Conservation (phyloP, 306 rosid genomes). For the Begonia fuchsioides region DNA sequence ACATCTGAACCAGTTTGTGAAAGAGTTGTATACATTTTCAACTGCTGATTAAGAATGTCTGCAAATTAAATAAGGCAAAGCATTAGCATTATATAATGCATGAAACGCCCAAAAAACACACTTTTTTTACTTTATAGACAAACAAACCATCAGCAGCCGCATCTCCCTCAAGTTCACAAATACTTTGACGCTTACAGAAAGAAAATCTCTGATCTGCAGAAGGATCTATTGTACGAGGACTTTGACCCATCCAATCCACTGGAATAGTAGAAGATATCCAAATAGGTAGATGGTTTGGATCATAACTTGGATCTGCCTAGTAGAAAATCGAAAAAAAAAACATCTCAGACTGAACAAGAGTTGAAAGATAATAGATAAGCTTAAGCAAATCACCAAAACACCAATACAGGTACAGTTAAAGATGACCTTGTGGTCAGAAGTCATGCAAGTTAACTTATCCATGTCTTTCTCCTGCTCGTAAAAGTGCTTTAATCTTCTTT, state of each 20-base stretch:
- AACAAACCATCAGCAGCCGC: slow-evolving; percentile 60
- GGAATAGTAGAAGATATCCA: slow-evolving; percentile 56
- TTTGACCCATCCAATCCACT: slow-evolving; percentile 51
- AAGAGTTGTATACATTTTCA: slow-evolving; percentile 64
- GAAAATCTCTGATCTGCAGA: slow-evolving; percentile 23
- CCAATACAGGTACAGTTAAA: slow-evolving; percentile 2
- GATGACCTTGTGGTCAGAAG: slow-evolving; percentile 20
- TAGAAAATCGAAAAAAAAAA: slow-evolving; percentile 9
- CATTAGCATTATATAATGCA: slow-evolving; percentile 4
- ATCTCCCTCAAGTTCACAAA: slow-evolving; percentile 89
- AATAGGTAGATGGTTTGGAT: slow-evolving; percentile 26
- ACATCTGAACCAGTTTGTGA: slow-evolving; percentile 64
- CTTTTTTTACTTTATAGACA: slow-evolving; percentile 7
- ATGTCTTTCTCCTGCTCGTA: slow-evolving; percentile 18
- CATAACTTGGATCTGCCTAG: slow-evolving; percentile 42
- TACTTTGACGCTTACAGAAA: slow-evolving; percentile 50
- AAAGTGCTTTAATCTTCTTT: slow-evolving; percentile 18
- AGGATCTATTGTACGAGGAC: slow-evolving; percentile 22
- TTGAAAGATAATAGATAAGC: not conserved
- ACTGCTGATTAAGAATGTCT: slow-evolving; percentile 61
- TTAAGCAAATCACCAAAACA: slow-evolving; percentile 3
- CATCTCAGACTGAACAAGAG: not conserved
- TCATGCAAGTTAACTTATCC: slow-evolving; percentile 23
- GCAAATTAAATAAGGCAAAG: slow-evolving; percentile 20
- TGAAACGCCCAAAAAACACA: not conserved